A percentile compares a stretch with the other conserved stretches of the same genome.
Conservation (phyloP, 2,329 filamentous ascomycete genomes). For the Colletotrichum gloeosporioides region DNA sequence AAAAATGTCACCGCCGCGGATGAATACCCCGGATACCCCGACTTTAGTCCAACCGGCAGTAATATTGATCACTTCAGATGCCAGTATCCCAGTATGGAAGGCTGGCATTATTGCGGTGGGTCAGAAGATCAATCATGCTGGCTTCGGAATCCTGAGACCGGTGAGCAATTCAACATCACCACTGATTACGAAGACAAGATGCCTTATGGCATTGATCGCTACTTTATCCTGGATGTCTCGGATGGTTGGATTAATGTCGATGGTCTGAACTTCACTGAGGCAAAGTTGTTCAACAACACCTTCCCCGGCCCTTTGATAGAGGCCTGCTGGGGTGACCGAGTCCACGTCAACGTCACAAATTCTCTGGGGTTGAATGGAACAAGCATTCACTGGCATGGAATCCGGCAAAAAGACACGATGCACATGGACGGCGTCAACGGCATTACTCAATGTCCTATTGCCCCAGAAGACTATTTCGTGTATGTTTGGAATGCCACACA, state of each 20-base stretch:
- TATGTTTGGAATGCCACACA: constrained; percentile 37
- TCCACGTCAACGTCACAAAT: constrained; percentile 68
- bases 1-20: neutral
- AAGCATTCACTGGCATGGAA: constrained; percentile 59
- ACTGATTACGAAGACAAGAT: constrained; percentile 30
- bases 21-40: neutral
- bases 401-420: constrained; percentile 43
- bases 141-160: constrained; percentile 26
- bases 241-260: constrained; percentile 26
- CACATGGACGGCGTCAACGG: constrained; percentile 34
- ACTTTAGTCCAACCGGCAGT: neutral
- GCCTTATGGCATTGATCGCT: constrained; percentile 24
- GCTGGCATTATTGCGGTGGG: constrained; percentile 27
- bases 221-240: constrained; percentile 25
- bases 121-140: constrained; percentile 30
- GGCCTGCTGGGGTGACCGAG: constrained; percentile 33
- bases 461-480: constrained; percentile 43
- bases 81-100: constrained; percentile 29
- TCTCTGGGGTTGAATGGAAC: constrained; percentile 50
- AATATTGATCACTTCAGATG: constrained; percentile 25
- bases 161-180: constrained; percentile 27
- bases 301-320: constrained; percentile 34
- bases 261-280: constrained; percentile 24
- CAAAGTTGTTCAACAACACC: constrained; percentile 28
- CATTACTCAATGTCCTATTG: constrained; percentile 57